Evolutionary conservation across 2,329 filamentous ascomycete genomes (phyloP).

Genomic region (Pseudogymnoascus sp.): DNA sequence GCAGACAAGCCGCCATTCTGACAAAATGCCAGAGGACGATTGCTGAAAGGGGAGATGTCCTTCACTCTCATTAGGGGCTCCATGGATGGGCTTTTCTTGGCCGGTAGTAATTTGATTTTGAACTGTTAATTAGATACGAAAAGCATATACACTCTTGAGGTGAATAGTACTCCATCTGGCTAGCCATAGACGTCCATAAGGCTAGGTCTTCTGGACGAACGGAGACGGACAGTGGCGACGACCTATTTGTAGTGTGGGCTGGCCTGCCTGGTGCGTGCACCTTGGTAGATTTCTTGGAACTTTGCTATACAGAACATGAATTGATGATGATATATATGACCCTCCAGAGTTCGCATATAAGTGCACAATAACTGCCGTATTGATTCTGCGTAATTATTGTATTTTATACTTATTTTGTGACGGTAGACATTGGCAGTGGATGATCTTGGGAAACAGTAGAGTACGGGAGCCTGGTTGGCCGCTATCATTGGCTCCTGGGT

Average conservation of each 20-base stretch:
- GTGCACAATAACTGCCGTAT: not conserved
- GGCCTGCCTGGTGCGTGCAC: not conserved
- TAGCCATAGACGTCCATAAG: not conserved
- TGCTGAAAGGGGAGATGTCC: conserved; percentile 25
- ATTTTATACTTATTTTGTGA: not conserved
- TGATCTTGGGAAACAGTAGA: not conserved
- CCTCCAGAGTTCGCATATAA: not conserved
- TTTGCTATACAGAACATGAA: conserved; percentile 2
- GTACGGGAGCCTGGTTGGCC: not conserved
- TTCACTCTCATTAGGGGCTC: conserved; percentile 21
- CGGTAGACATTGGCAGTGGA: not conserved
- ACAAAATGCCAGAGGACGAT: conserved; percentile 58
- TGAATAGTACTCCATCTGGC: not conserved
- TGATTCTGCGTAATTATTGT: not conserved
- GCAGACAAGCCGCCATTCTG: conserved; percentile 68
- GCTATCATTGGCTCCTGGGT: not conserved
- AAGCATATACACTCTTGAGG: not conserved
- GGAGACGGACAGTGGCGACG: not conserved
- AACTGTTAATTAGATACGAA: not conserved
- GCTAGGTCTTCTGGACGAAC: not conserved
- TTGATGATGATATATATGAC: not conserved
- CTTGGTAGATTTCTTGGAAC: not conserved
- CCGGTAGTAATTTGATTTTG: not conserved
- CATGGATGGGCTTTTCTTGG: not conserved
- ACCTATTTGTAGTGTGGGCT: not conserved